Evolutionary conservation across 257 asterid species (phyloP).

Genomic region (Thymus mandschuricus): DNA sequence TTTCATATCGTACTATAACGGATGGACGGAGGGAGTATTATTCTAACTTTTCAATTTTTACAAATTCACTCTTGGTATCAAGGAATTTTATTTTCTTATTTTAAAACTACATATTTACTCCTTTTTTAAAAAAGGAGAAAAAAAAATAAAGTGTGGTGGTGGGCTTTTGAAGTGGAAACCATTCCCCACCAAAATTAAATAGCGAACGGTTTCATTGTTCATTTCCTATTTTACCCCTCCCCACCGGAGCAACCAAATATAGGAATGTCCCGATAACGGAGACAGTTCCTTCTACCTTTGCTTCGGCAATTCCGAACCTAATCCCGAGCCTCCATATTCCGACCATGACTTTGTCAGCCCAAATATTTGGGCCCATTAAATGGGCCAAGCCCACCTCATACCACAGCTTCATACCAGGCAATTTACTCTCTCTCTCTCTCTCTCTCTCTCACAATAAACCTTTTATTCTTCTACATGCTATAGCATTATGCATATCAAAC

Average conservation of each 20-base stretch:
- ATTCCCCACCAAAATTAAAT: conserved; percentile 35
- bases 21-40: too few relatives aligned
- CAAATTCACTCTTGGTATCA: too few relatives aligned
- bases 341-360: background rate
- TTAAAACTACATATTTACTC: too few relatives aligned
- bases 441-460: too few relatives aligned
- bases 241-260: background rate
- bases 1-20: too few relatives aligned
- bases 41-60: too few relatives aligned
- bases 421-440: too few relatives aligned
- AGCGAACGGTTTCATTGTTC: conserved; percentile 22
- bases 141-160: background rate
- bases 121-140: background rate
- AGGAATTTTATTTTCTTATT: too few relatives aligned
- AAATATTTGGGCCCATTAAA: background rate
- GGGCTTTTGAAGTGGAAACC: conserved; percentile 24
- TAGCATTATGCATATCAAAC: background rate
- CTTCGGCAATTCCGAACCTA: conserved; percentile 13
- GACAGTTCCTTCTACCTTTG: conserved; percentile 21
- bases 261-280: conserved; percentile 23
- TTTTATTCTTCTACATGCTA: too few relatives aligned
- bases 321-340: background rate
- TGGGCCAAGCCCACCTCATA: background rate
- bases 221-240: conserved; percentile 10
- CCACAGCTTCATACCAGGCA: too few relatives aligned